These are phyloP conservation scores for Avena atlantica DNA, from an alignment of 176 grass and related monocot species.

Conservation along the genomic window DNA sequence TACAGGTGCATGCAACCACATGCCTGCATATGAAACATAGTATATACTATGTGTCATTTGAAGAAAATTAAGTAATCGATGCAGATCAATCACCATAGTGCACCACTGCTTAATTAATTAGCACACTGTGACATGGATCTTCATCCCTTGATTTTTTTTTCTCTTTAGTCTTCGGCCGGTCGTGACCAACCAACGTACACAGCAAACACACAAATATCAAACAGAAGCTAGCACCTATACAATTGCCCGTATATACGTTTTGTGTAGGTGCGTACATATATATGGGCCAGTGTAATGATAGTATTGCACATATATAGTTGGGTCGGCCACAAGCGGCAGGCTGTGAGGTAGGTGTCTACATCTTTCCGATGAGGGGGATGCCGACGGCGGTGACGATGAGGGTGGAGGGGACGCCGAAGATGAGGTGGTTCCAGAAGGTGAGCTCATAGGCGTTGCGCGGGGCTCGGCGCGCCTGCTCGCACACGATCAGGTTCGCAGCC, in stretches of 20 bases:
- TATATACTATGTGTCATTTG: background rate
- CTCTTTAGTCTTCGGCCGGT: background rate
- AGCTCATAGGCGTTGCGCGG: slow-evolving; percentile 62
- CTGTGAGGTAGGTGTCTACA: slow-evolving; percentile 9
- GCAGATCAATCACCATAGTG: slow-evolving; percentile 13
- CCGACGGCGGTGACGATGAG: slow-evolving; percentile 64
- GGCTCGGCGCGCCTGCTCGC: slow-evolving; percentile 68
- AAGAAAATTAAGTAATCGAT: background rate
- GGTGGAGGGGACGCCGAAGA: slow-evolving; percentile 69
- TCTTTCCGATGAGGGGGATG: slow-evolving; percentile 65
- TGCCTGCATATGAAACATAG: background rate
- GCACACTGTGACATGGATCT: slow-evolving; percentile 9
- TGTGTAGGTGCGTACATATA: background rate
- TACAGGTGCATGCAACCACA: background rate
- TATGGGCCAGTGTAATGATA: background rate
- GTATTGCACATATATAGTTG: background rate
- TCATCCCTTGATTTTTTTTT: background rate
- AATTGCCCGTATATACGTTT: slow-evolving; percentile 7
- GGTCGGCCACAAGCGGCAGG: background rate
- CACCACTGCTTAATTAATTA: slow-evolving; percentile 25
- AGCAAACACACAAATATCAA: background rate
- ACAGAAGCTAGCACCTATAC: background rate
- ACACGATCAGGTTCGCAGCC: slow-evolving; percentile 86
- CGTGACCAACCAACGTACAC: background rate
- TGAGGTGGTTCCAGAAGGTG: slow-evolving; percentile 69